These are phyloP conservation scores for Leersia perrieri DNA, from an alignment of 176 grass and related monocot species.

Conservation along the genomic window DNA sequence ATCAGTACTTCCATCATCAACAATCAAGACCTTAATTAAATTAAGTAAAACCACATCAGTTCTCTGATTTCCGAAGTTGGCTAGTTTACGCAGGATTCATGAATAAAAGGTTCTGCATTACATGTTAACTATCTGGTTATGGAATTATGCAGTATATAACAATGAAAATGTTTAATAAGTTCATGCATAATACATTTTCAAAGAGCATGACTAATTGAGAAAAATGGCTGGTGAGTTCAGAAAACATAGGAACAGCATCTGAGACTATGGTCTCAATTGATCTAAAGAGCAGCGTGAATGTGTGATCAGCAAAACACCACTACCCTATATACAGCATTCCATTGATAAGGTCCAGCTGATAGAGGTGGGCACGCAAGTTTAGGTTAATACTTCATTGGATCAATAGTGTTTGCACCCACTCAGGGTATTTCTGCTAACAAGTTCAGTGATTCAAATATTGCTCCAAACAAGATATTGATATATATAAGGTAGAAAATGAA, in stretches of 20 bases:
- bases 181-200: neutral
- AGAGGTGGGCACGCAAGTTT: neutral
- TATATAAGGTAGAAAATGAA: neutral
- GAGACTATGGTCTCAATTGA: neutral
- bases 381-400: neutral
- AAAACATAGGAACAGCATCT: neutral
- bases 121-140: neutral
- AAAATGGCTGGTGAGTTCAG: neutral
- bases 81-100: neutral
- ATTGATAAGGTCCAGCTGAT: neutral
- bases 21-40: conserved; percentile 75
- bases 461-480: neutral
- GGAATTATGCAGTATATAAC: neutral
- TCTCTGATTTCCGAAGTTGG: neutral
- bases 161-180: neutral
- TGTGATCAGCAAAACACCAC: no score
- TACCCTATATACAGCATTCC: neutral
- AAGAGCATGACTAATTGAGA: neutral
- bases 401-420: neutral
- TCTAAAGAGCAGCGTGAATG: neutral
- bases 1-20: conserved; percentile 93
- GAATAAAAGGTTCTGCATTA: neutral
- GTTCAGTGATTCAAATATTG: neutral
- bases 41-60: neutral
- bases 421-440: neutral